A percentile compares a stretch with the other conserved stretches of the same genome.
phyloP scores from a whole-genome alignment of 768 basidiomycete species.

The Termitomyces sp. region DNA sequence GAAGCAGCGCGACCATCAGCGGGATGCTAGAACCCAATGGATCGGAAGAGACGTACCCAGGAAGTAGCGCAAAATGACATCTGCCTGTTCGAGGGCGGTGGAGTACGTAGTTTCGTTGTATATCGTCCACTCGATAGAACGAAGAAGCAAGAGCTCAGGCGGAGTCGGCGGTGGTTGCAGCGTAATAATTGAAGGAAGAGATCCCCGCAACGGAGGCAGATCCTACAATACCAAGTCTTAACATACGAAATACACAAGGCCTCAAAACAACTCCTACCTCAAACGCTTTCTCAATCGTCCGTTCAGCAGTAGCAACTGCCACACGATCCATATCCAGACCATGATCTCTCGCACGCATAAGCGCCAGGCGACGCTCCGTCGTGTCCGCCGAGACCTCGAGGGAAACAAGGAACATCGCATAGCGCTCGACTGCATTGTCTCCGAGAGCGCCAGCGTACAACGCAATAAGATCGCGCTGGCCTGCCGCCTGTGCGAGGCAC shows the following conservation, averaged over 20 bases:
- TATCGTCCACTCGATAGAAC: conserved; percentile 93
- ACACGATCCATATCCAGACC: conserved; percentile 81
- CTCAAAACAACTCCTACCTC: conserved; percentile 33
- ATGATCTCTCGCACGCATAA: conserved; percentile 77
- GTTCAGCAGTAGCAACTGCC: conserved; percentile 76
- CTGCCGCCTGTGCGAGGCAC: conserved; percentile 59
- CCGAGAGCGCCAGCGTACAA: conserved; percentile 91
- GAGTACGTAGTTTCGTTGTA: conserved; percentile 69
- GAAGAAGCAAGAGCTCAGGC: conserved; percentile 62
- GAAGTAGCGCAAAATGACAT: conserved; percentile 86
- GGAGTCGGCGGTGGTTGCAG: conserved; percentile 55
- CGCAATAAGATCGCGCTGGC: conserved; percentile 83
- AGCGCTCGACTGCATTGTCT: conserved; percentile 88
- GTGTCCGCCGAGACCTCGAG: conserved; percentile 62
- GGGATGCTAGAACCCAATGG: neutral
- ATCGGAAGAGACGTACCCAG: conserved; percentile 64
- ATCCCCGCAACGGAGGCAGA: conserved; percentile 51
- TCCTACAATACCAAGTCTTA: conserved; percentile 28
- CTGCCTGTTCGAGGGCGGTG: conserved; percentile 82
- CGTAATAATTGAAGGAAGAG: conserved; percentile 58
- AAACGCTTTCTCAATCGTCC: conserved; percentile 70
- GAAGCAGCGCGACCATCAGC: neutral
- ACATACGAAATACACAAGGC: neutral
- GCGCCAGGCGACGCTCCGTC: conserved; percentile 62
- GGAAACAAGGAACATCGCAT: conserved; percentile 85